These are phyloP conservation scores for Epichloe amarillans DNA, from an alignment of 2,329 filamentous ascomycete genomes.

Conservation along the genomic window DNA sequence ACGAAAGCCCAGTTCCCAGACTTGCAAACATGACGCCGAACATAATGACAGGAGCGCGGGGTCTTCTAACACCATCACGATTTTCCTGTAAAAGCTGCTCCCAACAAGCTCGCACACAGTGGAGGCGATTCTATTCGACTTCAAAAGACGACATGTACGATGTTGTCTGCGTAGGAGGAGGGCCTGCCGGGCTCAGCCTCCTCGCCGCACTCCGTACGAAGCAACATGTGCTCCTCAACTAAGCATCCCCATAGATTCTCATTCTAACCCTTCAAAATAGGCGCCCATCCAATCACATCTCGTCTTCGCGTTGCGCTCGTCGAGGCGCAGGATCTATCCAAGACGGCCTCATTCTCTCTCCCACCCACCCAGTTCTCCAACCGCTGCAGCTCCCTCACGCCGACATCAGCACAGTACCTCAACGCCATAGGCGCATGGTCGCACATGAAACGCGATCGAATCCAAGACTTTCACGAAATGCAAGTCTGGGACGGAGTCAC, in stretches of 20 bases:
- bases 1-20: too few relatives aligned
- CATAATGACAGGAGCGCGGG: constrained; percentile 16
- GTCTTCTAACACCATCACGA: constrained; percentile 14
- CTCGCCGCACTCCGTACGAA: constrained; percentile 57
- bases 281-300: constrained; percentile 60
- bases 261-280: constrained; percentile 26
- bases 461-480: constrained; percentile 90
- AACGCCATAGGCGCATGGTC: constrained; percentile 75
- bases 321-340: constrained; percentile 74
- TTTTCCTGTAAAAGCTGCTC: constrained; percentile 36
- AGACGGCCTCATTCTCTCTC: constrained; percentile 52
- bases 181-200: constrained; percentile 77
- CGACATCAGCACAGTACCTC: constrained; percentile 72
- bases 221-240: too few relatives aligned
- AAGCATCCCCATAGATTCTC: too few relatives aligned
- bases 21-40: neutral
- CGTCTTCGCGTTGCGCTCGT: constrained; percentile 75
- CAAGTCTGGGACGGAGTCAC: constrained; percentile 95
- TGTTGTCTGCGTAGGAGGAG: constrained; percentile 82
- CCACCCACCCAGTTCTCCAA: constrained; percentile 68
- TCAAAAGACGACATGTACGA: constrained; percentile 65
- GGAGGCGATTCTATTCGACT: constrained; percentile 29
- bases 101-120: constrained; percentile 22
- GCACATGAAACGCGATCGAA: constrained; percentile 56
- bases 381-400: constrained; percentile 88